Base-by-base conservation (phyloP, 352 stramenopile genomes). In the Phytophthora kernoviae region DNA sequence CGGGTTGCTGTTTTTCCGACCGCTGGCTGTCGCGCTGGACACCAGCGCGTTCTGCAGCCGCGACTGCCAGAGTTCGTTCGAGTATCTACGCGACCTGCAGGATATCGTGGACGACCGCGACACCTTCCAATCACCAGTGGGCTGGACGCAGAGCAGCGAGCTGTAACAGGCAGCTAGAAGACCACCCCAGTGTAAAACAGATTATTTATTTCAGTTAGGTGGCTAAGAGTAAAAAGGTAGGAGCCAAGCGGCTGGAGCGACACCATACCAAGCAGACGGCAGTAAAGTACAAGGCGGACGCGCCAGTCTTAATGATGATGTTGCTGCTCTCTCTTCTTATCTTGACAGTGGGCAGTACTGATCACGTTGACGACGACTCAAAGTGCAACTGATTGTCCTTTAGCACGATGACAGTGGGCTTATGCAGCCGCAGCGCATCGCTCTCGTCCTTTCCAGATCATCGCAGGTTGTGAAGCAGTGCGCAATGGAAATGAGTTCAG, bases 381-480 rank as follows among this genome's bases (percentile, higher is more conserved):
- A 91, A 91, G 58, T 81, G 62, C 48, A 91, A 61, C 7, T 68
- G 72, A 58, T 91, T 72, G 57, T 88, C 70, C 47, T 77, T 62
- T 18, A 92, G 68, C n/a, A 59, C 75, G 15, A 90, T 72, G 45
- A 65, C 58, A 39, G 83, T 90, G 27, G 83, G 72, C 59, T 84
- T 78, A 54, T 79, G 57, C 54, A 66, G 71, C 33, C 72, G 76
- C 55, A 90, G 56, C 47, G 69, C 59, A 24, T 43, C 67, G 22
- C 65, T 73, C 48, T 77, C 54, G 12, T 70, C 64, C 74, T 62
- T 52, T 75, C 69, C 32, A 90, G 57, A 40, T 80, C 81, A 62
- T 96, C 87, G 61, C 84, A 95, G n/a, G 88, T 96, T 32, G 88
- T 96, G 57, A 96, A 96, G 62, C 87, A 85, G 65, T 96, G 84